A percentile compares a stretch with the other conserved stretches of the same genome.
Conservation (phyloP, 2,329 filamentous ascomycete genomes). For the Penicillium olsonii region DNA sequence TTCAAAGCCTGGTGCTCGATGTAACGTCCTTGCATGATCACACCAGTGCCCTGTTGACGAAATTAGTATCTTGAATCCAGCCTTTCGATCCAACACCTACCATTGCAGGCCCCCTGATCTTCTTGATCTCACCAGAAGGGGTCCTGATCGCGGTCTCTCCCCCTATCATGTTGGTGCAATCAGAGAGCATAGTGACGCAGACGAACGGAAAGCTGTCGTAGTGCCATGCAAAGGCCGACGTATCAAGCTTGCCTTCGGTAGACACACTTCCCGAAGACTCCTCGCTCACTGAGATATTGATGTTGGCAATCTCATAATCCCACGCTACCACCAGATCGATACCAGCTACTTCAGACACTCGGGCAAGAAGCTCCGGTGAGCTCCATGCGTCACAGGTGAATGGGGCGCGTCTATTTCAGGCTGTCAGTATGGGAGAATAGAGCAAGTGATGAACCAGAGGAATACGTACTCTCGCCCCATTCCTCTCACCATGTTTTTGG, state of each 20-base stretch:
- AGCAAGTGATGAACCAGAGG: background rate
- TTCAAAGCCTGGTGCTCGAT: too few species aligned
- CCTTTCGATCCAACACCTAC: background rate
- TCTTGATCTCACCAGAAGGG: background rate
- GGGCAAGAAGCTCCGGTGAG: conserved; percentile 54
- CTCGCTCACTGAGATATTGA: conserved; percentile 54
- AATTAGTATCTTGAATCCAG: too few species aligned
- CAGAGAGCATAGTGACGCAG: conserved; percentile 58
- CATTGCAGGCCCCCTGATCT: background rate
- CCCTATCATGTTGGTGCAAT: background rate
- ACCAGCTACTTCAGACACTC: conserved; percentile 59
- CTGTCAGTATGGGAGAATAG: background rate
- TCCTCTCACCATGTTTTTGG: conserved; percentile 51
- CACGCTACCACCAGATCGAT: conserved; percentile 59
- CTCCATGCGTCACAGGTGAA: conserved; percentile 64
- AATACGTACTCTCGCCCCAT: conserved; percentile 50
- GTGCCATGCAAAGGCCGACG: conserved; percentile 48
- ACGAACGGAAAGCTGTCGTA: conserved; percentile 55
- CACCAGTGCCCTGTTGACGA: too few species aligned
- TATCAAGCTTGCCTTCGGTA: conserved; percentile 13
- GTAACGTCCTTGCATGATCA: too few species aligned
- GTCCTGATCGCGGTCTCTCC: background rate
- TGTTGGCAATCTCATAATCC: conserved; percentile 61
- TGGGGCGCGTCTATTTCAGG: conserved; percentile 58
- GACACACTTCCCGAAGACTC: background rate